Conservation (phyloP, 768 basidiomycete species). For the Rhodosporidiobolus sp. region DNA sequence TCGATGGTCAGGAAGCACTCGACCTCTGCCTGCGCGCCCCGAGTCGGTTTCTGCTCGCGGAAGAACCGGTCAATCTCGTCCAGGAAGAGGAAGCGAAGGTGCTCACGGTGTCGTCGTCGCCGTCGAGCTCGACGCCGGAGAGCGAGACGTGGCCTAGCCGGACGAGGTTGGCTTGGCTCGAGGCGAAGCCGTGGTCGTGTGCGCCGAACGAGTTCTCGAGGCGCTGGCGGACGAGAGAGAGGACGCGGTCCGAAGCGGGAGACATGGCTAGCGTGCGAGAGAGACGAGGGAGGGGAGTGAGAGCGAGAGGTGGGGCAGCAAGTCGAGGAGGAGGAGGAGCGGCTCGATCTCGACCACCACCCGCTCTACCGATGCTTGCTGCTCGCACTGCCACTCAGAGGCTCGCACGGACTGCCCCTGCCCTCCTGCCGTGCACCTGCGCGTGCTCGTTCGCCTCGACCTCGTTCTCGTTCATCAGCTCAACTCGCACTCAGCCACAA, state of each 20-base stretch:
- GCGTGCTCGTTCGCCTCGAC: neutral
- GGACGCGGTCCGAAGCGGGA: neutral
- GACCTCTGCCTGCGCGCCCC: slow-evolving; percentile 6
- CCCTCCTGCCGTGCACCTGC: neutral
- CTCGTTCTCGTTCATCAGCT: neutral
- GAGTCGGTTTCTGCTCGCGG: slow-evolving; percentile 11
- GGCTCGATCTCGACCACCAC: too few species aligned
- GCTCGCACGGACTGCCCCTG: neutral
- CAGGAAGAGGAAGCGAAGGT: too few species aligned
- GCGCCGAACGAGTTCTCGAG: slow-evolving; percentile 2
- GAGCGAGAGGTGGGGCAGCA: neutral
- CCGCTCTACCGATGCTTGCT: neutral
- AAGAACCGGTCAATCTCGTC: neutral
- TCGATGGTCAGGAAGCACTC: slow-evolving; percentile 16
- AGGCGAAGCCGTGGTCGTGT: neutral
- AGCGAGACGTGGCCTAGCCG: neutral
- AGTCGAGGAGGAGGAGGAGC: neutral
- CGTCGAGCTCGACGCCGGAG: slow-evolving; percentile 21
- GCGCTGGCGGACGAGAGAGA: slow-evolving; percentile 1
- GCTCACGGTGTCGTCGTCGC: slow-evolving; percentile 13
- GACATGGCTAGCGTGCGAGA: neutral
- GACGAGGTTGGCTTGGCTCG: neutral
- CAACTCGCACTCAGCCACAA: neutral
- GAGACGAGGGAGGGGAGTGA: neutral
- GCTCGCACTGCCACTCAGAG: neutral